A percentile compares a stretch with the other conserved stretches of the same genome.
These are phyloP conservation scores for Cephaloascus fragrans DNA, from an alignment of 805 yeast genomes.

Conservation along the genomic window DNA sequence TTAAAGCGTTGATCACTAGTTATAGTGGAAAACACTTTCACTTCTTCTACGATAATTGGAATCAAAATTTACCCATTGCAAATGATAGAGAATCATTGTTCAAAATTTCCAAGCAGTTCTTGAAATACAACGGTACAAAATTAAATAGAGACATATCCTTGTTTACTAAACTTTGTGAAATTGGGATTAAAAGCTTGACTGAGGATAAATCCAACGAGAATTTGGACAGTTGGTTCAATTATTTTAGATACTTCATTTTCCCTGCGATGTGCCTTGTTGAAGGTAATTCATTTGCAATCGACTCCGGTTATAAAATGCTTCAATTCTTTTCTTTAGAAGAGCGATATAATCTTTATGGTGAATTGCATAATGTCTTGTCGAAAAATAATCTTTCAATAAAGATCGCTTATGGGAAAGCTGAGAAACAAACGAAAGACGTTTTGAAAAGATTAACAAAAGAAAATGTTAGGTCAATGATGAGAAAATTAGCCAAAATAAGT, in stretches of 20 bases:
- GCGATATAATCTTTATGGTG: slow-evolving; percentile 76
- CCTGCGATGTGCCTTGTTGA: slow-evolving; percentile 49
- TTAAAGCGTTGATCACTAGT: slow-evolving; percentile 18
- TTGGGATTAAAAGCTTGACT: slow-evolving; percentile 33
- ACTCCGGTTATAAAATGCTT: slow-evolving; percentile 50
- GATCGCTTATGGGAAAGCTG: slow-evolving; percentile 54
- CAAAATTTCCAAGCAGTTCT: slow-evolving; percentile 33
- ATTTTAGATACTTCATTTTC: slow-evolving; percentile 53
- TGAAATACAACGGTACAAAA: slow-evolving; percentile 46
- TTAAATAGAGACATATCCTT: slow-evolving; percentile 38
- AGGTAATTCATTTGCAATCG: slow-evolving; percentile 49
- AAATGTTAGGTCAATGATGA: slow-evolving; percentile 63
- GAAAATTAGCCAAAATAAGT: slow-evolving; percentile 61
- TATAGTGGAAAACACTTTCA: slow-evolving; percentile 14
- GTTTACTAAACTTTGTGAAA: slow-evolving; percentile 49
- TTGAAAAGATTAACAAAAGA: slow-evolving; percentile 77
- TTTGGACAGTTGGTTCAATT: slow-evolving; percentile 40
- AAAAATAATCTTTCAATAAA: slow-evolving; percentile 49
- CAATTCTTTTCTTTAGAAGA: slow-evolving; percentile 44
- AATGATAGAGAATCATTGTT: slow-evolving; percentile 33
- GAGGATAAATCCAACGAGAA: slow-evolving; percentile 5
- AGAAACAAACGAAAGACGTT: slow-evolving; percentile 67
- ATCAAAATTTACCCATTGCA: slow-evolving; percentile 23
- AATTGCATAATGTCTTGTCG: slow-evolving; percentile 47
- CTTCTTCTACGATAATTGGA: slow-evolving; percentile 46